A percentile compares a stretch with the other conserved stretches of the same genome.
Evolutionary conservation across 73 alveolate species (phyloP).

Genomic region (Paramecium caudatum): DNA sequence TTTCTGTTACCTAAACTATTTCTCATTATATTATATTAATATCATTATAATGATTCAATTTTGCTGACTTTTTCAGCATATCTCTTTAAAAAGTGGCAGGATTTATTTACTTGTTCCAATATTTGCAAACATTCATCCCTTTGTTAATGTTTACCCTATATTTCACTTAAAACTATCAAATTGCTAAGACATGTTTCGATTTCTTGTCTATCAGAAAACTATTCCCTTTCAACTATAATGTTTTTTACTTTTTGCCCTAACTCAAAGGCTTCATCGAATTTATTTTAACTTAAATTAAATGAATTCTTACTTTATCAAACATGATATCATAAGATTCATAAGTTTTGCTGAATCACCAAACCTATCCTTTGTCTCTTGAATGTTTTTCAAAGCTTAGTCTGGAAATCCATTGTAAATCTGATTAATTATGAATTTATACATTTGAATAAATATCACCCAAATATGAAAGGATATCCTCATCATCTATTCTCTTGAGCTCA

Average conservation of each 20-base stretch:
- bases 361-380: constrained; percentile 56
- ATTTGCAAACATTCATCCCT: constrained; percentile 23
- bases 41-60: constrained; percentile 39
- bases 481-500: constrained; percentile 39
- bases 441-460: constrained; percentile 20
- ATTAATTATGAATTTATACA: not conserved
- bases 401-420: constrained; percentile 41
- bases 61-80: constrained; percentile 2
- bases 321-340: constrained; percentile 45
- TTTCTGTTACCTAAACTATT: constrained; percentile 34
- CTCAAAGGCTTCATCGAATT: constrained; percentile 59
- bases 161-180: constrained; percentile 13
- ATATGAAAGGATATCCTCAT: constrained; percentile 53
- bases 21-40: constrained; percentile 31
- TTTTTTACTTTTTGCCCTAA: constrained; percentile 7
- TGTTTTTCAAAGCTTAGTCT: constrained; percentile 50
- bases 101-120: not conserved
- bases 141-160: not conserved
- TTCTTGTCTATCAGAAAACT: constrained; percentile 50
- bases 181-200: constrained; percentile 40
- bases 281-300: not conserved
- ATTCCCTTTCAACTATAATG: not conserved
- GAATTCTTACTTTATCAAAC: constrained; percentile 29
- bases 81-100: constrained; percentile 26
- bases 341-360: constrained; percentile 55